Evolutionary conservation across 768 basidiomycete genomes (phyloP), one percentile per base, ranked within the genome.

Genomic region (Roridomyces roridus): DNA sequence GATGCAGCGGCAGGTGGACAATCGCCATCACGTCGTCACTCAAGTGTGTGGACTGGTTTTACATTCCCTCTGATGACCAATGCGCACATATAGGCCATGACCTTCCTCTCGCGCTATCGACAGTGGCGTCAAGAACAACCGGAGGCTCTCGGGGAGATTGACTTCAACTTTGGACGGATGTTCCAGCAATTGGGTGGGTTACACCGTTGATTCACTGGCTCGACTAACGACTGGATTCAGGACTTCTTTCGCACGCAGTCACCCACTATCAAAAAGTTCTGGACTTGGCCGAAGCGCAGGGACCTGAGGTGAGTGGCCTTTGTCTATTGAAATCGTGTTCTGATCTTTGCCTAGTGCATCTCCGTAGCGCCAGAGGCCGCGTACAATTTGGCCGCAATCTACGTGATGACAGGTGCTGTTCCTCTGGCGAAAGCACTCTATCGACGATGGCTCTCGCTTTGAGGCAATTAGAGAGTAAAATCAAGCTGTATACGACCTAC

Each of bases 1-100:
- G 1, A 94, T 96, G 91, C 92, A 96, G 64, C 83, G 96, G 21
- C 96, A 98, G 70, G 86, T 89, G 9, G 96, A 98, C 73, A 99
- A 99, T 68, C 77, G 95, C 37, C 92, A 98, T 68, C 92, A 96
- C 68, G 81, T 94, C 58, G 83, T 97, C 39, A 81, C 88, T 6
- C 92, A 95, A 65, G 79, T 78, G 36, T 5, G 49, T 56, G 20
- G 24, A 34, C 8, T 18, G 42, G 15, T 8, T 34, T 15, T 15
- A 3, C 15, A 3, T 8, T 34, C 25, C 23, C 14, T 44, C 8
- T 18, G 18, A 20, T 14, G 12, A 20, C 21, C 37, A 25, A 40
- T 17, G 10, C 14, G 26, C 17, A 17, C 23, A 34, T 34, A 3
- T 42, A 63, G 57, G 49, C 44, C n/a, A 82, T 96, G 80, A 92